Evolutionary conservation across 2,329 filamentous ascomycete species (phyloP).

Genomic region (Zymoseptoria ardabiliae): DNA sequence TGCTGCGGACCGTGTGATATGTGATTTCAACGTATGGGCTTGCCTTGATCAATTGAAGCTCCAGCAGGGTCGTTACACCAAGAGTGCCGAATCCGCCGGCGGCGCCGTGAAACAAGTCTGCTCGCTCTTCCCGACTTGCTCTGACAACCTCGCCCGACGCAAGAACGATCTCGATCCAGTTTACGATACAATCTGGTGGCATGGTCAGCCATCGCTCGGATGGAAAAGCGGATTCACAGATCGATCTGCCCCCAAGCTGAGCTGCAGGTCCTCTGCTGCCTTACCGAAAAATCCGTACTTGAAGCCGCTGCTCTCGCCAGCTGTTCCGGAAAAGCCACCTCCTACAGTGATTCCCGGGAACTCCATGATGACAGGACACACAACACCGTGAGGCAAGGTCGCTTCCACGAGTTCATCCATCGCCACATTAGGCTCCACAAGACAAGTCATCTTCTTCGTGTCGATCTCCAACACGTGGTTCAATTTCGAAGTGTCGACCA

Average conservation of each 20-base stretch:
- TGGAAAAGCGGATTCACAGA: neutral
- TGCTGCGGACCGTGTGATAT: constrained; percentile 37
- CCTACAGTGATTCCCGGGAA: constrained; percentile 61
- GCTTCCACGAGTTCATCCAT: constrained; percentile 58
- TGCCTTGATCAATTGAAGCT: constrained; percentile 41
- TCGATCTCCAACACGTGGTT: constrained; percentile 42
- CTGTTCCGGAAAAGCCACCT: constrained; percentile 59
- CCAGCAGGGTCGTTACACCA: constrained; percentile 55
- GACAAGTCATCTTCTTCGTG: constrained; percentile 34
- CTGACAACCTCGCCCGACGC: constrained; percentile 39
- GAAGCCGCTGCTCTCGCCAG: constrained; percentile 61
- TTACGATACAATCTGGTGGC: constrained; percentile 48
- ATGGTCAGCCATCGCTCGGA: neutral
- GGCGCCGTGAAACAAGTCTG: constrained; percentile 58
- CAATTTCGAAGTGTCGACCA: constrained; percentile 44
- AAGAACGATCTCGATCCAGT: constrained; percentile 57
- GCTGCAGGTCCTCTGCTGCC: neutral
- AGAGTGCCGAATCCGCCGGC: constrained; percentile 60
- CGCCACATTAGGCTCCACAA: constrained; percentile 62
- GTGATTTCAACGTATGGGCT: constrained; percentile 44
- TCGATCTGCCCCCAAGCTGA: neutral
- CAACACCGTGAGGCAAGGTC: constrained; percentile 47
- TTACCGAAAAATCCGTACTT: constrained; percentile 53
- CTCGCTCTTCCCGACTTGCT: constrained; percentile 41
- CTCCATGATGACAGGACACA: constrained; percentile 63